A percentile compares a stretch with the other conserved stretches of the same genome.
Conservation (phyloP, 2,329 filamentous ascomycete species). For the Mycosphaerella arachidis region DNA sequence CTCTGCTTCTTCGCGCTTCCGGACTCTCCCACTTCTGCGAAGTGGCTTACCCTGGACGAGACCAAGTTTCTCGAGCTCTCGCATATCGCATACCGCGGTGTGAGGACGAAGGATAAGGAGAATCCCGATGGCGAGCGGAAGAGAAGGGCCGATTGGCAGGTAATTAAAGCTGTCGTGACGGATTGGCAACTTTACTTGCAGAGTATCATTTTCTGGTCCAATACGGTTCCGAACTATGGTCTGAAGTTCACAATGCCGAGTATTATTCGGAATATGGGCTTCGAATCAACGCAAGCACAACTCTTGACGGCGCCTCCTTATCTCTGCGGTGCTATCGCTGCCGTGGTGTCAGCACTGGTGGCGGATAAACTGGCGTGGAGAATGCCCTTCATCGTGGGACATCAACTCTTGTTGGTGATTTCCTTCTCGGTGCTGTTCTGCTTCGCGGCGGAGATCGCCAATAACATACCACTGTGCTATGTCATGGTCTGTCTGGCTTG, state of each 20-base stretch:
- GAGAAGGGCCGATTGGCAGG: conserved; percentile 34
- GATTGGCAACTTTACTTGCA: conserved; percentile 28
- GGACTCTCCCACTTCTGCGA: conserved; percentile 45
- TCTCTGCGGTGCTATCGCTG: conserved; percentile 30
- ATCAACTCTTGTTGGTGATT: conserved; percentile 25
- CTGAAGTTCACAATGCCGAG: conserved; percentile 43
- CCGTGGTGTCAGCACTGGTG: conserved; percentile 26
- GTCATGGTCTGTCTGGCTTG: conserved; percentile 29
- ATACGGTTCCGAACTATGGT: conserved; percentile 30
- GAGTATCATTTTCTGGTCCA: conserved; percentile 24
- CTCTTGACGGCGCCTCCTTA: conserved; percentile 29
- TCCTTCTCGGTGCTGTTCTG: conserved; percentile 30
- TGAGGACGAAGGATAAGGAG: conserved; percentile 5
- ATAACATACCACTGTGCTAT: conserved; percentile 22
- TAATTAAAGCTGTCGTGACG: conserved; percentile 18
- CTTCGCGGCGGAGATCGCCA: conserved; percentile 12
- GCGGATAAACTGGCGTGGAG: conserved; percentile 33
- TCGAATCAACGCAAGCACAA: conserved; percentile 21
- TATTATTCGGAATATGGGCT: conserved; percentile 39
- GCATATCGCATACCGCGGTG: conserved; percentile 53
- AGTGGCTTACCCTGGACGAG: conserved; percentile 63
- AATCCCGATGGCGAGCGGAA: conserved; percentile 38
- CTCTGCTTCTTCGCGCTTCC: conserved; percentile 49
- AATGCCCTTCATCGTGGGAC: conserved; percentile 30
- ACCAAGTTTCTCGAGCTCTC: conserved; percentile 63